Evolutionary conservation across 768 basidiomycete species (phyloP).

Genomic region (Boletus barrowsii): DNA sequence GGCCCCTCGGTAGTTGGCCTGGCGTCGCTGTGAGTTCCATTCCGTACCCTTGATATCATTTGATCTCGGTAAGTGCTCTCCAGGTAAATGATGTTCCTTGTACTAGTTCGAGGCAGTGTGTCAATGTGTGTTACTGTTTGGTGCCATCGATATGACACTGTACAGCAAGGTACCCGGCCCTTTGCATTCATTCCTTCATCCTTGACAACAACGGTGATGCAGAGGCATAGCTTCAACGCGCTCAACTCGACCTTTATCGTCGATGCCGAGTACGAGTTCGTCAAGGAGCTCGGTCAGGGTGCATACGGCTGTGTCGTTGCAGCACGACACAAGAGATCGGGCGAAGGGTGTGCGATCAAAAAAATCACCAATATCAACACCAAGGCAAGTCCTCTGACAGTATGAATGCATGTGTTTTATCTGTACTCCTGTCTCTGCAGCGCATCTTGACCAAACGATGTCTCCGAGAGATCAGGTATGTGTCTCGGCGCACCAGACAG

Average conservation of each 20-base stretch:
- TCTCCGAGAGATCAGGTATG: conserved; percentile 87
- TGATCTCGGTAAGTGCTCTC: not conserved
- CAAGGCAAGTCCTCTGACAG: conserved; percentile 50
- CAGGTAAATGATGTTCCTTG: too few species aligned
- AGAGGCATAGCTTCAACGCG: conserved; percentile 75
- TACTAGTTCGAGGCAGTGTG: not conserved
- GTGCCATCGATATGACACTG: conserved; percentile 29
- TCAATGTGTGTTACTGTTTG: conserved; percentile 27
- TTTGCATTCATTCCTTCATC: not conserved
- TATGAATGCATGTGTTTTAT: conserved; percentile 9
- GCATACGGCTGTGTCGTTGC: conserved; percentile 92
- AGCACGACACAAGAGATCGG: conserved; percentile 77
- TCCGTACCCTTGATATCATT: not conserved
- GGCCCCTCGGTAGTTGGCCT: not conserved
- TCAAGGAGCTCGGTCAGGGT: conserved; percentile 96
- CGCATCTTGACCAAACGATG: conserved; percentile 96
- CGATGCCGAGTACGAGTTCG: conserved; percentile 86
- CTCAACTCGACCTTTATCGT: conserved; percentile 87
- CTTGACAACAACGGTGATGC: conserved; percentile 41
- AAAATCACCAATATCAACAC: conserved; percentile 95
- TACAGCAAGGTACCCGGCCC: conserved; percentile 5
- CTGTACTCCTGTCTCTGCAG: conserved; percentile 35
- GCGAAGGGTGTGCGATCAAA: conserved; percentile 92
- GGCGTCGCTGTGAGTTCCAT: not conserved
- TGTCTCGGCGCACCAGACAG: conserved; percentile 1